phyloP scores from a whole-genome alignment of 805 yeast species.

The Wickerhamomyces silvicola region DNA sequence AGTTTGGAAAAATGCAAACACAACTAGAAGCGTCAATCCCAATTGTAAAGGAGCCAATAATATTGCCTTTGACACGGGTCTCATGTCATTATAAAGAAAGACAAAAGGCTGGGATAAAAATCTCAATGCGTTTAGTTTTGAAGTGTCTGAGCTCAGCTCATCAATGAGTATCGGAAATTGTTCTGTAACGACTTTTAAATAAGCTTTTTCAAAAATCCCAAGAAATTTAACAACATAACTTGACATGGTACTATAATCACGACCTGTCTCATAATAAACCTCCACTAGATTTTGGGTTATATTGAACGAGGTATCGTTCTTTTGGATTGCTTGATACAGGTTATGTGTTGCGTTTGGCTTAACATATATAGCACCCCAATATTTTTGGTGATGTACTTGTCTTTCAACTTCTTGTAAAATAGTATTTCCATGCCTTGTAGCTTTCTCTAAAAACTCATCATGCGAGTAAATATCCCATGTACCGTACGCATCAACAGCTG shows the following conservation, averaged over 20 bases:
- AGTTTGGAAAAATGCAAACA: slow-evolving; percentile 62
- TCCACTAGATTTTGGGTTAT: slow-evolving; percentile 22
- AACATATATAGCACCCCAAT: slow-evolving; percentile 55
- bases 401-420: slow-evolving; percentile 29
- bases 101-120: slow-evolving; percentile 23
- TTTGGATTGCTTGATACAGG: slow-evolving; percentile 14
- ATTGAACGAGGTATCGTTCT: slow-evolving; percentile 7
- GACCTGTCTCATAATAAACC: slow-evolving; percentile 49
- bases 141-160: slow-evolving; percentile 26
- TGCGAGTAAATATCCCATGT: slow-evolving; percentile 10
- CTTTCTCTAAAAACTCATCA: slow-evolving; percentile 2
- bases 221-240: slow-evolving; percentile 38
- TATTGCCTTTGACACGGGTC: slow-evolving; percentile 38
- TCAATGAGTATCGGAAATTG: slow-evolving; percentile 14
- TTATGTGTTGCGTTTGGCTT: slow-evolving; percentile 35
- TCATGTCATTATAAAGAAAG: slow-evolving; percentile 29
- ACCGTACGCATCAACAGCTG: slow-evolving; percentile 8
- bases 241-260: slow-evolving; percentile 45
- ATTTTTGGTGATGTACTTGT: slow-evolving; percentile 43
- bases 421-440: slow-evolving; percentile 8
- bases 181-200: not conserved
- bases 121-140: slow-evolving; percentile 26
- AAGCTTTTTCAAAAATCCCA: slow-evolving; percentile 35
- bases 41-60: slow-evolving; percentile 56
- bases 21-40: slow-evolving; percentile 60